phyloP scores from a whole-genome alignment of 2,329 filamentous ascomycete species.

The Lachnellula suecica region DNA sequence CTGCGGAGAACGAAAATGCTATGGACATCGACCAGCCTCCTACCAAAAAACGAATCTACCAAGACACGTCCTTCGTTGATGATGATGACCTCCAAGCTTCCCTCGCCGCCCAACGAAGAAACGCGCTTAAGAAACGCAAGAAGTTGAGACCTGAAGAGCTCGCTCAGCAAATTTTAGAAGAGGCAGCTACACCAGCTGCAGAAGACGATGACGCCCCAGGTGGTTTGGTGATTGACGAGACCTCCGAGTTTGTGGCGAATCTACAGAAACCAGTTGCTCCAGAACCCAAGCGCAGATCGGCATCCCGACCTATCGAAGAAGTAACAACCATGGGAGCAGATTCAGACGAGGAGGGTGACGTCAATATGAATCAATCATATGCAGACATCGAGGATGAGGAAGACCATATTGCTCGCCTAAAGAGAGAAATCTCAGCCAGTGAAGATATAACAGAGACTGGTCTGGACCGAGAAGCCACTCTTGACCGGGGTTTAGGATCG shows the following conservation, averaged over 20 bases:
- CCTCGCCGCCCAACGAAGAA: conserved; percentile 77
- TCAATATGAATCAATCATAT: conserved; percentile 34
- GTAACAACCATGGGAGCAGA: conserved; percentile 46
- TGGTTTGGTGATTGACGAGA: conserved; percentile 92
- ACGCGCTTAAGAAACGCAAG: conserved; percentile 89
- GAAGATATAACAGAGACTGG: conserved; percentile 65
- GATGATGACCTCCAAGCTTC: conserved; percentile 91
- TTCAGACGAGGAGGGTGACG: conserved; percentile 43
- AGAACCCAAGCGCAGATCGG: conserved; percentile 44
- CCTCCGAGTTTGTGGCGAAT: conserved; percentile 89
- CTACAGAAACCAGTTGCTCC: conserved; percentile 66
- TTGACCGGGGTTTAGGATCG: conserved; percentile 77
- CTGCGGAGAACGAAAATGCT: conserved; percentile 42
- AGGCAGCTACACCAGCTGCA: conserved; percentile 55
- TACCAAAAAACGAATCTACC: conserved; percentile 62
- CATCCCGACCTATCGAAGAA: conserved; percentile 37
- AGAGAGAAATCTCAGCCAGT: conserved; percentile 46
- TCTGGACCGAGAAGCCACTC: conserved; percentile 80
- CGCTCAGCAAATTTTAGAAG: conserved; percentile 72
- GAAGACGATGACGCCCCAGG: conserved; percentile 52
- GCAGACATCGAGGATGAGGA: conserved; percentile 42
- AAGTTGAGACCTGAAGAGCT: conserved; percentile 83
- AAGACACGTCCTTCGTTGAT: conserved; percentile 74
- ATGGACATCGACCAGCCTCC: conserved; percentile 78
- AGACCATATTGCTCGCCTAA: conserved; percentile 47